Base-by-base conservation (phyloP, 106 monocot genomes). In the Hemerocallis citrina region DNA sequence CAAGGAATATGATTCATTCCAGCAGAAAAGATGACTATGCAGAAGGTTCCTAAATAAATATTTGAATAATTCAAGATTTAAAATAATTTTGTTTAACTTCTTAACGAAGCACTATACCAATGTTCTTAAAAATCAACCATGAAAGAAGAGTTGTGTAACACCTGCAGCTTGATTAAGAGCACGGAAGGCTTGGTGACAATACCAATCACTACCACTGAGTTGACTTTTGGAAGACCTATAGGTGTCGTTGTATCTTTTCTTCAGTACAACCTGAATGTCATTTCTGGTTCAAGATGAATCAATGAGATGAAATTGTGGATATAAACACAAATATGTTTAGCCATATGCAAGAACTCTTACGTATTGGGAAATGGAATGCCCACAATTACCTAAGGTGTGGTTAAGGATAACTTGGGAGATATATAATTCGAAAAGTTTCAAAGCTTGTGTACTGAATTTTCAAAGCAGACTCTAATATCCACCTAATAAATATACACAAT, bases 151-250 rank as follows among this genome's bases (percentile, higher is more conserved):
- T 25, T 24, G 13, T 9, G 13, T 16, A 27, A 23, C 31, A 92
- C 98, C 98, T 64, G 98, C 92, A 75, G 92, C 98, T 74, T 98
- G 98, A 77, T 98, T 98, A 48, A 98, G 57, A 64, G 98, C 92
- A 65, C 98, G 98, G 55, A 98, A 98, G 51, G 98, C 98, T 79
- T 98, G 92, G 57, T 92, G 88, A 43, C 98, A 98, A 62, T 98
- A 98, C 98, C 98, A 98, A 34, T 92, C 92, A 72, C 75, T 98
- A 41, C 98, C 98, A 78, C 84, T 85, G 38, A 98, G 41, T 29
- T 92, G 82, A 67, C 63, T 48, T 75, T 88, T 98, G 45, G 88
- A 91, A 59, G 85, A 80, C 57, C 66, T 92, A 55, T 81, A 76
- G 30, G 77, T 77, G 63, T 98, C 85, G 79, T 98, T 98, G 45